phyloP scores from a whole-genome alignment of 106 monocot genomes.

The Allium fistulosum region DNA sequence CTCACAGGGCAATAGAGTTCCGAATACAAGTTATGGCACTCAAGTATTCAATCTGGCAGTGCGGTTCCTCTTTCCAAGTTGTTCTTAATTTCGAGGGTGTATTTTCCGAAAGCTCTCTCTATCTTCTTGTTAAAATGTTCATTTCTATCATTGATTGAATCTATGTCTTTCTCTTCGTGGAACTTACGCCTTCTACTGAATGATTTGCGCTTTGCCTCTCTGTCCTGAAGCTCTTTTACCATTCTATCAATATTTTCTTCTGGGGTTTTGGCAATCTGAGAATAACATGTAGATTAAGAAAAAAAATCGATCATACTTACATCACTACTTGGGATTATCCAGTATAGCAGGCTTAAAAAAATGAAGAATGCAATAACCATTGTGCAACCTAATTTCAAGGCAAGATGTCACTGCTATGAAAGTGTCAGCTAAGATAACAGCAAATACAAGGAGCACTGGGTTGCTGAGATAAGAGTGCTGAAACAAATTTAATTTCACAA shows the following conservation, averaged over 20 bases:
- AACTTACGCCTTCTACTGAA: constrained; percentile 94
- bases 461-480: background rate
- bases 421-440: background rate
- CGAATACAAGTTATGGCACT: too few relatives aligned
- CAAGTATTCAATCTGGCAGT: constrained; percentile 24
- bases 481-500: too few relatives aligned
- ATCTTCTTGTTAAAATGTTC: constrained; percentile 99
- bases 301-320: too few relatives aligned
- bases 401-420: background rate
- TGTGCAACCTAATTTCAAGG: too few relatives aligned
- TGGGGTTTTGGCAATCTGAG: constrained; percentile 46
- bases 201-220: constrained; percentile 57
- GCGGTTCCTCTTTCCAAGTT: constrained; percentile 97
- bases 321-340: too few relatives aligned
- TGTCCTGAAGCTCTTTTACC: constrained; percentile 87
- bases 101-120: constrained; percentile 96
- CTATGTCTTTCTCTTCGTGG: constrained; percentile 96
- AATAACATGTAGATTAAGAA: background rate
- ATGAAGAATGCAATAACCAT: too few relatives aligned
- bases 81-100: constrained; percentile 98
- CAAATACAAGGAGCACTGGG: background rate
- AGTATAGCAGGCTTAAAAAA: too few relatives aligned
- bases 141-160: constrained; percentile 95
- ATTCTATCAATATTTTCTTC: constrained; percentile 85
- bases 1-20: too few relatives aligned